Conservation (phyloP, 2,329 filamentous ascomycete genomes). For the Herpotrichia juniperi region DNA sequence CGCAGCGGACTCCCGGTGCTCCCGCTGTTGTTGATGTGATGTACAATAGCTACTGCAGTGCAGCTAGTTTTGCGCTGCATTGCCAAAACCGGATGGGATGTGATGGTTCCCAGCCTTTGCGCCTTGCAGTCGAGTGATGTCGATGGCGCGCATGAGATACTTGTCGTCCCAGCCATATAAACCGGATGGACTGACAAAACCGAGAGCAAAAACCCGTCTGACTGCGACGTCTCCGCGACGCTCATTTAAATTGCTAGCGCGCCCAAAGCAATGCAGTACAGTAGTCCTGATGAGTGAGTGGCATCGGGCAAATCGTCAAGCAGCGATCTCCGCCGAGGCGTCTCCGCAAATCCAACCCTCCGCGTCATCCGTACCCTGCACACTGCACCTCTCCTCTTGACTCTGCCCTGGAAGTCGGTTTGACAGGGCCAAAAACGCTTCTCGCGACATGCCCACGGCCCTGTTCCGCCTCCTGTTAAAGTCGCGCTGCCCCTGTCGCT, state of each 20-base stretch:
- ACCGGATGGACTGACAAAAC: no score
- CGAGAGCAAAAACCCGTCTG: no score
- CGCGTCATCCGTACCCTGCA: constrained; percentile 35
- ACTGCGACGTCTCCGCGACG: no score
- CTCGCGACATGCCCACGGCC: constrained; percentile 33
- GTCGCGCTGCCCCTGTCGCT: constrained; percentile 24
- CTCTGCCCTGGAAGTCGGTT: constrained; percentile 14
- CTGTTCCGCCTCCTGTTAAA: constrained; percentile 20
- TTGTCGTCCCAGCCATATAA: not conserved
- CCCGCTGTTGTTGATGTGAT: no score
- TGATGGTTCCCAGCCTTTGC: not conserved
- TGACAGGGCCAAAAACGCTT: constrained; percentile 15
- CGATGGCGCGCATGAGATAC: not conserved
- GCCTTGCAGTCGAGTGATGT: not conserved
- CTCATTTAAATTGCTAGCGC: no score
- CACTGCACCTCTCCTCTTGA: constrained; percentile 18
- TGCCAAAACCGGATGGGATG: not conserved
- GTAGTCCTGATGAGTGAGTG: not conserved
- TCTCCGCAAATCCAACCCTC: constrained; percentile 18
- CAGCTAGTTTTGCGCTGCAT: no score
- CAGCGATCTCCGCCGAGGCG: constrained; percentile 2
- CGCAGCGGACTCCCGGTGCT: not conserved
- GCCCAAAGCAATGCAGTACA: not conserved
- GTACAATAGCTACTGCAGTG: no score
- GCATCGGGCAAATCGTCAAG: constrained; percentile 1